These are phyloP conservation scores for Trichoderma sp. DNA, from an alignment of 2,329 filamentous ascomycete genomes.

Conservation along the genomic window DNA sequence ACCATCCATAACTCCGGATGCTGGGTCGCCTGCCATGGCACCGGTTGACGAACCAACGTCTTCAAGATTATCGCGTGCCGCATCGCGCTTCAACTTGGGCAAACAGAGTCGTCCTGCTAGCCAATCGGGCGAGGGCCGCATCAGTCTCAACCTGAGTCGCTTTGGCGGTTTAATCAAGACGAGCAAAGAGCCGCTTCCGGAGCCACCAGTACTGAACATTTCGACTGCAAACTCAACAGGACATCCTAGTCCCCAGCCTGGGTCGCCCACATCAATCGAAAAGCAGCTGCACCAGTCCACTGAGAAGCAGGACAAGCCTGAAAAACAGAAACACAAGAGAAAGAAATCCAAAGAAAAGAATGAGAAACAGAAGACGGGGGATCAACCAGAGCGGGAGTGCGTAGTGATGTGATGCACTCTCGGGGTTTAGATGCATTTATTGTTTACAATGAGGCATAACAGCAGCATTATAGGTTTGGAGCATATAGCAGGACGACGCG, in stretches of 20 bases:
- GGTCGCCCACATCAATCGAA: constrained; percentile 28
- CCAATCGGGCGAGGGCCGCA: constrained; percentile 59
- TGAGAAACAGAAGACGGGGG: constrained; percentile 38
- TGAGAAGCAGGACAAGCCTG: too few species aligned
- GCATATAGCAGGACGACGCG: background rate
- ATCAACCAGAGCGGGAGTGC: constrained; percentile 51
- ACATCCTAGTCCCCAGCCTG: constrained; percentile 29
- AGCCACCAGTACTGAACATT: constrained; percentile 30
- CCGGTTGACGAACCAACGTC: constrained; percentile 56
- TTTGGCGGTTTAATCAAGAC: constrained; percentile 50
- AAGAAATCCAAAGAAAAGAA: constrained; percentile 43
- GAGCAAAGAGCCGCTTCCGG: constrained; percentile 49
- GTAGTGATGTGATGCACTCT: constrained; percentile 44
- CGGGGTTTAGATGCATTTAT: background rate
- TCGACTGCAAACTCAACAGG: constrained; percentile 32
- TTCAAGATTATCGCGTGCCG: constrained; percentile 58
- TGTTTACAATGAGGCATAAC: background rate
- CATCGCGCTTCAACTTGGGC: constrained; percentile 53
- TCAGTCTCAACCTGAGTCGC: constrained; percentile 60
- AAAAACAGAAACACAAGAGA: constrained; percentile 39
- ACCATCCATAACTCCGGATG: constrained; percentile 40
- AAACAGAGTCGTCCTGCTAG: constrained; percentile 58
- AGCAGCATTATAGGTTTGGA: background rate
- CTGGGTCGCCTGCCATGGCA: constrained; percentile 41
- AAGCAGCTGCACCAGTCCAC: constrained; percentile 20